Conservation (phyloP, 306 rosid genomes). For the Vigna reflexopilosa region DNA sequence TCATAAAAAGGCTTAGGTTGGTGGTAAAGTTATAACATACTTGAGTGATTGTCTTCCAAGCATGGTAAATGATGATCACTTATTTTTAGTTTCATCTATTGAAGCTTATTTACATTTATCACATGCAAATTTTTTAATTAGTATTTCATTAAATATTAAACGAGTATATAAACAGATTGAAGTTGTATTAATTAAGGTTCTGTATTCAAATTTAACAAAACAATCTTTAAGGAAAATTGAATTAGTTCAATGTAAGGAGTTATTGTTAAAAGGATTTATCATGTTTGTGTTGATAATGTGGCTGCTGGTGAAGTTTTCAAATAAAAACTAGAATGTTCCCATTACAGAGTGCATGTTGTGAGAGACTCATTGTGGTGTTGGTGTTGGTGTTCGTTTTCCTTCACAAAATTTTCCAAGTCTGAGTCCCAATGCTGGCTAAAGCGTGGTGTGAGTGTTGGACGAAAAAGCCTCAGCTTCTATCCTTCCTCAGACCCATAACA, state of each 20-base stretch:
- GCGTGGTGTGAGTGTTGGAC: slow-evolving; percentile 19
- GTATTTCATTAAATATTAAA: too few species aligned
- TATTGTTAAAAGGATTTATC: too few species aligned
- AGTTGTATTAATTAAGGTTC: too few species aligned
- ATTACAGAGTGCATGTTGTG: background rate
- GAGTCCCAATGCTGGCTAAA: slow-evolving; percentile 38
- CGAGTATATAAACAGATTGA: too few species aligned
- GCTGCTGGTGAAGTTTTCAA: too few species aligned
- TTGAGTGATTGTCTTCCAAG: slow-evolving; percentile 34
- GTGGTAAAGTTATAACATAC: slow-evolving; percentile 1
- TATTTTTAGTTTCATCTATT: slow-evolving; percentile 1
- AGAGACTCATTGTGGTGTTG: background rate
- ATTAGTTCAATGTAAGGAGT: too few species aligned
- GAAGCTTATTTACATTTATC: background rate
- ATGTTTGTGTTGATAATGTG: too few species aligned
- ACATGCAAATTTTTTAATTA: background rate
- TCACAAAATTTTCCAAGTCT: background rate
- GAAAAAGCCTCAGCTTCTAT: slow-evolving; percentile 32
- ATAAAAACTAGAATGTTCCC: too few species aligned
- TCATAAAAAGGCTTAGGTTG: slow-evolving; percentile 1
- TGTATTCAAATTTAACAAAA: too few species aligned
- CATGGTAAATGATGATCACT: slow-evolving; percentile 30
- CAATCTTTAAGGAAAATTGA: too few species aligned
- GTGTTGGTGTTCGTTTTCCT: background rate
- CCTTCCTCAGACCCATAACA: slow-evolving; percentile 45